phyloP scores from a whole-genome alignment of 1,139 yeast species.

The Suhomyces terraborum region DNA sequence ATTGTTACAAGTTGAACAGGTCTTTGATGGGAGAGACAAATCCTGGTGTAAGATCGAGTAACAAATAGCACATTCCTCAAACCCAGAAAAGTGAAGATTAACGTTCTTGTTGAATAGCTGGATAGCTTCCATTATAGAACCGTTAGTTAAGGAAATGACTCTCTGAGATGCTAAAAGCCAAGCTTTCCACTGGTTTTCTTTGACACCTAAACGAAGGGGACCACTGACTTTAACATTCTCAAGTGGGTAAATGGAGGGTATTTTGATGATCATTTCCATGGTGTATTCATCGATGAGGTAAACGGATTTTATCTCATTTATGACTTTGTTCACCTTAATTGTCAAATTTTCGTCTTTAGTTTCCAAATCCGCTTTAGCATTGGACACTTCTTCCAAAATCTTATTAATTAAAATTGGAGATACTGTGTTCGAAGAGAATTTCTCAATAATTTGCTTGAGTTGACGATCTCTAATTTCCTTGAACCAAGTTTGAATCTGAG shows the following conservation, averaged over 20 bases:
- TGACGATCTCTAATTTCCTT: slow-evolving; percentile 60
- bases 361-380: slow-evolving; percentile 38
- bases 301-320: slow-evolving; percentile 71
- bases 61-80: slow-evolving; percentile 96
- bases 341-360: slow-evolving; percentile 57
- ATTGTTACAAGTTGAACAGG: slow-evolving; percentile 87
- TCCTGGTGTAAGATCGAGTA: slow-evolving; percentile 89
- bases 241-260: slow-evolving; percentile 77
- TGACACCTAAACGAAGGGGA: slow-evolving; percentile 80
- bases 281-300: slow-evolving; percentile 87
- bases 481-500: slow-evolving; percentile 73
- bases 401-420: slow-evolving; percentile 65
- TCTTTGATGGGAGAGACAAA: slow-evolving; percentile 84
- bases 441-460: slow-evolving; percentile 58
- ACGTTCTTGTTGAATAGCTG: slow-evolving; percentile 82
- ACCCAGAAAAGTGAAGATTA: slow-evolving; percentile 81
- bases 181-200: slow-evolving; percentile 91
- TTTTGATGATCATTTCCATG: slow-evolving; percentile 72
- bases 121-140: slow-evolving; percentile 79
- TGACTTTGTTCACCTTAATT: slow-evolving; percentile 60
- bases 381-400: slow-evolving; percentile 59
- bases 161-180: slow-evolving; percentile 93
- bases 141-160: slow-evolving; percentile 70
- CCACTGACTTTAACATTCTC: slow-evolving; percentile 75
- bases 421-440: slow-evolving; percentile 58